Base-by-base conservation (phyloP, 176 grass and related monocot species). In the Rhynchospora breviuscula region DNA sequence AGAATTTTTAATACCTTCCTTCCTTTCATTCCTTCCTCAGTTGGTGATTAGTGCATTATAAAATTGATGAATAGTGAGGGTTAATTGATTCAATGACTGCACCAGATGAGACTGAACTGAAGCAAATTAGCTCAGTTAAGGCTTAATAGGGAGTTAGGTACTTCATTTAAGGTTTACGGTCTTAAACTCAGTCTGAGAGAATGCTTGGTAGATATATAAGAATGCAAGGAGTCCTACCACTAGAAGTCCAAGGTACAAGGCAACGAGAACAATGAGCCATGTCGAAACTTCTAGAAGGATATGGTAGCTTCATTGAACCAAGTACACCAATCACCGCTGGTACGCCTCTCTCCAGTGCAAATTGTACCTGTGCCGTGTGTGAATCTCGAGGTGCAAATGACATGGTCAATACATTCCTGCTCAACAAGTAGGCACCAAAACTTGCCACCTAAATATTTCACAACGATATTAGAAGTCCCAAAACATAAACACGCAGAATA, bases 221-320 rank as follows among this genome's bases (percentile, higher is more conserved):
- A 77, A 48, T 45, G 64, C 54, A 44, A 86, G 68, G 8, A 12
- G 51, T 76, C 87, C 86, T 69, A 97, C 94, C 87, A 79, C 88
- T 91, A 84, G 81, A 85, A 9, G 84, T 82, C 94, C 94, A 97
- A 33, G 86, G 91, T 85, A 97, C 87, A 57, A 97, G 87, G 89
- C 94, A 97, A 62, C 88, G 86, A 7, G 94, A 97, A 81, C 94
- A 97, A 84, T 97, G 94, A 33, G 94, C 94, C 94, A 93, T 91
- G 83, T 97, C 91, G 87, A 97, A 97, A 51, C 47, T 85, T 58
- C 79, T 88, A 40, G 92, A 89, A 40, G 94, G 90, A 70, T 90
- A 97, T 31, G 92, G 85, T 57, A 94, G 85, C 45, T 85, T 91
- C 59, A 90, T 90, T 62, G 94, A 93, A 69, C 91, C 91, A 77